Conservation (phyloP, 2,329 filamentous ascomycete genomes). For the Fusarium sp. region DNA sequence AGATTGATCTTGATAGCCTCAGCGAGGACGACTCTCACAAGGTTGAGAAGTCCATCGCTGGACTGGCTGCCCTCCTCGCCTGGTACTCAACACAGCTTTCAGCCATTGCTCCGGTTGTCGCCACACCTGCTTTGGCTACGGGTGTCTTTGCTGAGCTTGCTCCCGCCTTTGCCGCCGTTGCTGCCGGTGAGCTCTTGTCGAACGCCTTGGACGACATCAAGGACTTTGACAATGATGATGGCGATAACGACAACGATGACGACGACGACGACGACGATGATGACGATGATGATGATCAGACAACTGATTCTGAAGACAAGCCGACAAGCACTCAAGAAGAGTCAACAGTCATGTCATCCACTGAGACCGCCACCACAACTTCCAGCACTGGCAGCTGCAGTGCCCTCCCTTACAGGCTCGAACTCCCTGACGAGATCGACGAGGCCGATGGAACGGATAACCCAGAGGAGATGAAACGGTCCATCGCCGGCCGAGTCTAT, state of each 20-base stretch:
- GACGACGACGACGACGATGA: constrained; percentile 10
- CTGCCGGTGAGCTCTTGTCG: constrained; percentile 1
- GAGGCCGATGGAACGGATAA: not conserved
- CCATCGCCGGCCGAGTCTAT: not conserved
- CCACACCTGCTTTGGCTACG: constrained; percentile 3
- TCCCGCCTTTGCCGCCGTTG: constrained; percentile 7
- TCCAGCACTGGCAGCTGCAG: constrained; percentile 2
- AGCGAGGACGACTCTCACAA: constrained; percentile 6
- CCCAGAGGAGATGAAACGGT: constrained; percentile 1
- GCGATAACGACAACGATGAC: not conserved
- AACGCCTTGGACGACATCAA: constrained; percentile 9
- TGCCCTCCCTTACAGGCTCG: constrained; percentile 2
- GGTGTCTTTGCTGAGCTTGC: constrained; percentile 12
- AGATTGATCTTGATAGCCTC: constrained; percentile 5
- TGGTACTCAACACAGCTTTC: constrained; percentile 1
- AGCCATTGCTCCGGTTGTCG: not conserved
- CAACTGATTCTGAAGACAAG: not conserved
- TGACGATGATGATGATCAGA: constrained; percentile 1
- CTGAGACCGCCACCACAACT: not conserved
- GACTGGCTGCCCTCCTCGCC: constrained; percentile 5
- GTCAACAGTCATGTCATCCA: constrained; percentile 4
- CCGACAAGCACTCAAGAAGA: constrained; percentile 1
- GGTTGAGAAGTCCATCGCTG: not conserved
- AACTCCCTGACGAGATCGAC: not conserved
- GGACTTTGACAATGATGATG: constrained; percentile 2